Evolutionary conservation across 2,329 filamentous ascomycete species (phyloP).

Genomic region (Pseudogymnoascus destructans): DNA sequence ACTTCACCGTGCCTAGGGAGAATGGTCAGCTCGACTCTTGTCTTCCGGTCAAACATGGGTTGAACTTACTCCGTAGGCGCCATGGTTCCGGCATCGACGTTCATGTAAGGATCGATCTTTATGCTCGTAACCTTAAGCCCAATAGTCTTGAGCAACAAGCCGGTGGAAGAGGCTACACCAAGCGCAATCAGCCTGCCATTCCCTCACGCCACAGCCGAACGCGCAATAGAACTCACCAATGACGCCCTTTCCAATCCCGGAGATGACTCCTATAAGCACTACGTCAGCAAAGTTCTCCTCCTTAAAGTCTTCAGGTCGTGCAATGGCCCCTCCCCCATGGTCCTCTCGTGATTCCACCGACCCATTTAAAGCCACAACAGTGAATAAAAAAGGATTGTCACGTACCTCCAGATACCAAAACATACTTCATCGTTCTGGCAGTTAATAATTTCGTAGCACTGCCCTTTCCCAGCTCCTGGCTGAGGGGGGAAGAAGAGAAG

Average conservation of each 20-base stretch:
- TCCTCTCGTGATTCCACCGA: background rate
- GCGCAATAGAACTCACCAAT: slow-evolving; percentile 39
- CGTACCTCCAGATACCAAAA: slow-evolving; percentile 63
- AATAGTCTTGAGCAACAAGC: slow-evolving; percentile 65
- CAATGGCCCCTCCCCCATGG: background rate
- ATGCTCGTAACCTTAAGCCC: slow-evolving; percentile 61
- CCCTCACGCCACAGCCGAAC: slow-evolving; percentile 9
- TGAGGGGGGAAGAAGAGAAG: background rate
- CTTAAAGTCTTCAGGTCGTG: background rate
- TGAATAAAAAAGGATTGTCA: background rate
- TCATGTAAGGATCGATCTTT: slow-evolving; percentile 63
- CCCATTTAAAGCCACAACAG: background rate
- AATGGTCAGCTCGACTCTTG: slow-evolving; percentile 14
- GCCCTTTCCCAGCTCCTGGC: slow-evolving; percentile 4
- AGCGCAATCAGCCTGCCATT: slow-evolving; percentile 18
- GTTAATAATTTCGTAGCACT: slow-evolving; percentile 6
- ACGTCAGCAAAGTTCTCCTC: slow-evolving; percentile 14
- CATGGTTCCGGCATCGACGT: slow-evolving; percentile 64
- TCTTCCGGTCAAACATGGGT: slow-evolving; percentile 24
- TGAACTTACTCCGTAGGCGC: slow-evolving; percentile 45
- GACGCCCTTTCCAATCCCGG: slow-evolving; percentile 49
- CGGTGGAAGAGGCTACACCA: slow-evolving; percentile 51
- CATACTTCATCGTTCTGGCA: slow-evolving; percentile 57
- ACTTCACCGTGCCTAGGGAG: slow-evolving; percentile 63
- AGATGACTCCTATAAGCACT: slow-evolving; percentile 33